A percentile compares a stretch with the other conserved stretches of the same genome.
Evolutionary conservation across 2,329 filamentous ascomycete species (phyloP).

Genomic region (Ramularia endophylla): DNA sequence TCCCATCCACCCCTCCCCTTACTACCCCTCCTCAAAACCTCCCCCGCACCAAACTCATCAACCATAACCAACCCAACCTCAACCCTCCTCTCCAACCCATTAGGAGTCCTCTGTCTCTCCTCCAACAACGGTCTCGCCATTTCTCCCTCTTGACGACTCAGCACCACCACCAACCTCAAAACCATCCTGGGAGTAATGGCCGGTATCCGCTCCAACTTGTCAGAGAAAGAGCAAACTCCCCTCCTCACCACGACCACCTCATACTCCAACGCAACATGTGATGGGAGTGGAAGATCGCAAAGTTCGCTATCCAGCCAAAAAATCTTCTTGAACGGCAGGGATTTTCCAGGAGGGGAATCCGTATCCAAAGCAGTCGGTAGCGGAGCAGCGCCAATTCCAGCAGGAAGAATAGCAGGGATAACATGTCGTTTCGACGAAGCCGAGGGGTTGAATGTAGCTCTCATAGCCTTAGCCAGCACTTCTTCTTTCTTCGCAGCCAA

Average conservation of each 20-base stretch:
- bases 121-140: too few species aligned
- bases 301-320: conserved; percentile 66
- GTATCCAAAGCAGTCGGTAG: conserved; percentile 44
- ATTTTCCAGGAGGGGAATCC: conserved; percentile 26
- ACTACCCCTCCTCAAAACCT: conserved; percentile 55
- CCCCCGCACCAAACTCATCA: conserved; percentile 51
- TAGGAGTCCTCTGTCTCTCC: conserved; percentile 47
- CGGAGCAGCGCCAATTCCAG: conserved; percentile 61
- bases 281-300: conserved; percentile 53
- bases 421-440: conserved; percentile 28
- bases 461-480: background rate
- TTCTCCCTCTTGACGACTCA: conserved; percentile 43
- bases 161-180: conserved; percentile 75
- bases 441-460: too few species aligned
- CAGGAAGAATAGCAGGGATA: conserved; percentile 49
- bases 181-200: conserved; percentile 50
- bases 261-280: conserved; percentile 49
- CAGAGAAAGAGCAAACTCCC: conserved; percentile 75
- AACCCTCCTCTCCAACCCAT: conserved; percentile 62
- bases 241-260: conserved; percentile 77
- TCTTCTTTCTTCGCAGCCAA: too few species aligned
- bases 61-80: conserved; percentile 81
- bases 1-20: conserved; percentile 19
- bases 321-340: conserved; percentile 39
- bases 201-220: conserved; percentile 82